Evolutionary conservation across 805 yeast genomes (phyloP).

Genomic region (Sugiyamaella smithiae): DNA sequence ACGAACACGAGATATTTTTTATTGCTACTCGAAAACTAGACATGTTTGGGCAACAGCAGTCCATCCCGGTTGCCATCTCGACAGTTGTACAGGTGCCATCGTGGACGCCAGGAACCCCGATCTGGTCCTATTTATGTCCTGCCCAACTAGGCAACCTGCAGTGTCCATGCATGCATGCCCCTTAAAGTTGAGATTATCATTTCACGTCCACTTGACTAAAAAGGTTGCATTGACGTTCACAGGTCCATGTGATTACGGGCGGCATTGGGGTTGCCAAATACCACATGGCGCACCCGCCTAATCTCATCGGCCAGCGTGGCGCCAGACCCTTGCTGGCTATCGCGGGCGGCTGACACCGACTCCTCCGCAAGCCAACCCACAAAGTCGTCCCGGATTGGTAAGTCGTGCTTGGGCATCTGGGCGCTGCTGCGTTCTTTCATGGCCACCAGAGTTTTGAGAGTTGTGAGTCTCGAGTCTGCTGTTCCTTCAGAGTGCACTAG

Average conservation of each 20-base stretch:
- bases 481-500: neutral
- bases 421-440: conserved; percentile 26
- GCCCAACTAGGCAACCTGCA: neutral
- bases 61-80: too few species aligned
- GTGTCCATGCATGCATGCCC: conserved; percentile 2
- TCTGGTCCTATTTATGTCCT: conserved; percentile 1
- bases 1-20: too few species aligned
- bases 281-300: conserved; percentile 53
- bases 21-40: too few species aligned
- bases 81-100: too few species aligned
- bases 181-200: neutral
- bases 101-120: too few species aligned
- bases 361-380: conserved; percentile 62
- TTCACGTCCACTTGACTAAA: neutral
- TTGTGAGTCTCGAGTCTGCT: neutral
- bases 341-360: conserved; percentile 13
- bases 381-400: conserved; percentile 44
- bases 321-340: conserved; percentile 1
- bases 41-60: too few species aligned
- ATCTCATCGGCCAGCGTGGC: conserved; percentile 13
- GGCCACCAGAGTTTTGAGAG: conserved; percentile 13
- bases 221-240: neutral
- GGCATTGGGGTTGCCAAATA: conserved; percentile 78
- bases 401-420: conserved; percentile 26
- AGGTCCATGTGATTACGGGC: conserved; percentile 48